Percentiles rank a stretch among this genome's conserved stretches.
Conservation (phyloP, 1,284 basidiomycete genomes). For the Ganoderma lucidum region DNA sequence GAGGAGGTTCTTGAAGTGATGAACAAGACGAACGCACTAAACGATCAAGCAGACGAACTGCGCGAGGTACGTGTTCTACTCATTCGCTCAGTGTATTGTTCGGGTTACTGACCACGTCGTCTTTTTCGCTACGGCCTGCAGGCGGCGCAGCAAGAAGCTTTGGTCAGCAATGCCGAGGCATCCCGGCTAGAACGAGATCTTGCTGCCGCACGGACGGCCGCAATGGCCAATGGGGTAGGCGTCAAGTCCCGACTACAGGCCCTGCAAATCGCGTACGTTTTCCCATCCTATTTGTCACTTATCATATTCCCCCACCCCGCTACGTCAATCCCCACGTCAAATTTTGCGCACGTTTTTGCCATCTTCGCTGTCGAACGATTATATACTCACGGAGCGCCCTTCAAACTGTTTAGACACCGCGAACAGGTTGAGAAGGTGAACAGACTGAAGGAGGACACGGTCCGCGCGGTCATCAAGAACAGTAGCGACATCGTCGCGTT, state of each 20-base stretch:
- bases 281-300: slow-evolving; percentile 2
- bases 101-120: neutral
- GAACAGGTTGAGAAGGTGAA: slow-evolving; percentile 79
- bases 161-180: slow-evolving; percentile 67
- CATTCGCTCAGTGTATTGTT: neutral
- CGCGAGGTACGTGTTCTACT: slow-evolving; percentile 64
- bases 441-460: slow-evolving; percentile 76
- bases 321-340: slow-evolving; percentile 9
- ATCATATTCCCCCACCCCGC: neutral
- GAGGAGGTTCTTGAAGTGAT: slow-evolving; percentile 75
- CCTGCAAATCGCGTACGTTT: slow-evolving; percentile 59
- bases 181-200: slow-evolving; percentile 71
- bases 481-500: slow-evolving; percentile 81
- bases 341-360: neutral
- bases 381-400: slow-evolving; percentile 7
- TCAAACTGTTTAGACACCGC: slow-evolving; percentile 58
- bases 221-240: slow-evolving; percentile 79
- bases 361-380: slow-evolving; percentile 1
- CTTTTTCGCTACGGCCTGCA: slow-evolving; percentile 38
- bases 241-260: slow-evolving; percentile 80
- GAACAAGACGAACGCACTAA: slow-evolving; percentile 70
- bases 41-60: slow-evolving; percentile 80
- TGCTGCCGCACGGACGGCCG: slow-evolving; percentile 73
- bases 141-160: slow-evolving; percentile 79
- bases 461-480: slow-evolving; percentile 82